phyloP scores from a whole-genome alignment of 371 early-diverging fungal genomes.

The Apophysomyces sp. region DNA sequence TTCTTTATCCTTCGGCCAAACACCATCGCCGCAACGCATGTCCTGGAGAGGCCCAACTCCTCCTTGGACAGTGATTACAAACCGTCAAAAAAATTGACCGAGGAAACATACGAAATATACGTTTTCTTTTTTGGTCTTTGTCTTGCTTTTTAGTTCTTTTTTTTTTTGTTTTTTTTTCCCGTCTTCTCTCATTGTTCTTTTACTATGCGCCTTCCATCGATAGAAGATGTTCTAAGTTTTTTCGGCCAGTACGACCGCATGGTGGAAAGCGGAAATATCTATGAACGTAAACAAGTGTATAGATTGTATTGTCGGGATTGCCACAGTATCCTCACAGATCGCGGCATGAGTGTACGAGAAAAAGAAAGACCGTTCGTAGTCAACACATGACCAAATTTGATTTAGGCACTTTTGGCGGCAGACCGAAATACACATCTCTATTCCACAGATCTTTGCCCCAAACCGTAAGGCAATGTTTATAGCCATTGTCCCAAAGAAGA shows the following conservation, averaged over 20 bases:
- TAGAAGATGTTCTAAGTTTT: background rate
- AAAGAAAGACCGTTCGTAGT: background rate
- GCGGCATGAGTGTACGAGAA: slow-evolving; percentile 41
- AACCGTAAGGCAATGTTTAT: slow-evolving; percentile 30
- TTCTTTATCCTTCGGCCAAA: background rate
- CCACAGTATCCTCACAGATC: slow-evolving; percentile 24
- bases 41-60: slow-evolving; percentile 19
- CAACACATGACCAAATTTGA: background rate
- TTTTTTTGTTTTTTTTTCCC: background rate
- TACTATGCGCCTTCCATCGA: background rate
- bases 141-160: background rate
- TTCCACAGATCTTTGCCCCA: slow-evolving; percentile 41
- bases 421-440: slow-evolving; percentile 34
- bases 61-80: slow-evolving; percentile 12
- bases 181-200: background rate
- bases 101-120: background rate
- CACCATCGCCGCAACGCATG: background rate
- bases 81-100: slow-evolving; percentile 1
- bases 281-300: slow-evolving; percentile 39
- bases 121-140: background rate
- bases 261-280: slow-evolving; percentile 22
- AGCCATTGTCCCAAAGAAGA: too few species aligned
- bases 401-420: slow-evolving; percentile 38
- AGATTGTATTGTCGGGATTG: slow-evolving; percentile 39
- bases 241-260: slow-evolving; percentile 3